Evolutionary conservation across 805 yeast species (phyloP), one percentile per base, ranked within the genome.

Genomic region (Zygoascus flipseniorum): DNA sequence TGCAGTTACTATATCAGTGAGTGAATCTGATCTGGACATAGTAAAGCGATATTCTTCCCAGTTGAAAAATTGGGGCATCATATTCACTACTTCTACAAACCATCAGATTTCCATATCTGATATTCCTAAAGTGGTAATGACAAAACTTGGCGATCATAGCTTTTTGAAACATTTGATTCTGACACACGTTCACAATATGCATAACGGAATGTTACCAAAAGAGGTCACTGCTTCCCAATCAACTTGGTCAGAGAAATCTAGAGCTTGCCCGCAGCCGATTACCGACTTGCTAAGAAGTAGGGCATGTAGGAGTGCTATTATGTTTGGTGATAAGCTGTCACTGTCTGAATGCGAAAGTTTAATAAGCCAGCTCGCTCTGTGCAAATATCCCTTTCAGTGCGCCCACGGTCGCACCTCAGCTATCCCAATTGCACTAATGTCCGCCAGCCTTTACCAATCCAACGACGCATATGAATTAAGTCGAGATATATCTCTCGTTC

Each of bases 371-470:
- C 69, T 88, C 31, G 58, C 71, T 0, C 20, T 51, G 2, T 86
- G 95, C 61, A 60, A 68, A 13, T 66, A 74, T 18, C 95, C 96
- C 0, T 84, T 86, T 58, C 81, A 77, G 52, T 89, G 96, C 71
- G 96, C 96, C 0, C 96, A 88, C 65, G 95, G 95, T 0, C 68
- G 96, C 53, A 95, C 95, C 0, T 78, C 89, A 0, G 64, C 84
- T 11, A 76, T 80, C 1, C 89, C 90, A 0, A 32, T 59, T 32
- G 54, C 45, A 11, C 42, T 26, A 39, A 37, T n/a, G 47, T 37
- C 47, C 8, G 32, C 31, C 32, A 26, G 10, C 19, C 20, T 10
- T 11, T 26, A 44, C 49, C 49, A 46, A 16, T 31, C 41, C 16
- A 46, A n/a, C 10, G 41, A 46, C n/a, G 31, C 42, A 31, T 18